These are phyloP conservation scores for Dryadomyces sulphureus DNA, from an alignment of 2,329 filamentous ascomycete species.

Conservation along the genomic window DNA sequence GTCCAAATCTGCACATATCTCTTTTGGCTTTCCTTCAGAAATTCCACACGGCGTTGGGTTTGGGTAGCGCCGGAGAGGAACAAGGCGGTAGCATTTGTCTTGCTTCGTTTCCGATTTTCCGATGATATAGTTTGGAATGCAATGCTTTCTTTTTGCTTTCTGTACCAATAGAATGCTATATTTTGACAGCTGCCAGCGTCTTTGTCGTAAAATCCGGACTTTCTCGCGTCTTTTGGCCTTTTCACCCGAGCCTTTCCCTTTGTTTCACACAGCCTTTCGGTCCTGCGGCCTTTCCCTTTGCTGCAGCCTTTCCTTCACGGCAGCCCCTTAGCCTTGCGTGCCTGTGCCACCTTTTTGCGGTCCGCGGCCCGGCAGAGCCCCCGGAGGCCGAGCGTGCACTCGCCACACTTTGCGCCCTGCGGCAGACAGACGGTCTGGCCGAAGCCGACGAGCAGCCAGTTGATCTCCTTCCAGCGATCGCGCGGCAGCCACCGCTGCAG, in stretches of 20 bases:
- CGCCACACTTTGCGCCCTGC: slow-evolving; percentile 65
- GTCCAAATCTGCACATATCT: background rate
- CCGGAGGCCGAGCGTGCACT: slow-evolving; percentile 64
- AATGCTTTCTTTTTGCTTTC: background rate
- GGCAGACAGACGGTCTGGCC: slow-evolving; percentile 79
- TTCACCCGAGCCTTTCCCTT: background rate
- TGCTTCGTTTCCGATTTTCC: background rate
- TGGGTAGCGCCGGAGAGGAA: slow-evolving; percentile 3
- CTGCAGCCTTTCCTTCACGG: too few species aligned
- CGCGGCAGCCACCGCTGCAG: slow-evolving; percentile 72
- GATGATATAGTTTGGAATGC: background rate
- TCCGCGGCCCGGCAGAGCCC: slow-evolving; percentile 67
- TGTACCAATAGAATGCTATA: background rate
- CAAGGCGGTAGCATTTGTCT: background rate
- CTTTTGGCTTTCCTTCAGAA: background rate
- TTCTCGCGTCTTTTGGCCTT: background rate
- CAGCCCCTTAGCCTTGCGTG: too few species aligned
- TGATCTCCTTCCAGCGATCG: slow-evolving; percentile 86
- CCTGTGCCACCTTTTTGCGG: slow-evolving; percentile 45
- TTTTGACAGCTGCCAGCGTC: background rate
- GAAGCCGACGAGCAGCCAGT: slow-evolving; percentile 73
- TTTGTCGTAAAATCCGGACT: too few species aligned
- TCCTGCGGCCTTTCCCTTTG: slow-evolving; percentile 12
- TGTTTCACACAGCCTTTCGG: too few species aligned
- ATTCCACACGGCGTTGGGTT: slow-evolving; percentile 1